A percentile compares a stretch with the other conserved stretches of the same genome.
phyloP scores from a whole-genome alignment of 2,329 filamentous ascomycete genomes.

The Colletotrichum scovillei region DNA sequence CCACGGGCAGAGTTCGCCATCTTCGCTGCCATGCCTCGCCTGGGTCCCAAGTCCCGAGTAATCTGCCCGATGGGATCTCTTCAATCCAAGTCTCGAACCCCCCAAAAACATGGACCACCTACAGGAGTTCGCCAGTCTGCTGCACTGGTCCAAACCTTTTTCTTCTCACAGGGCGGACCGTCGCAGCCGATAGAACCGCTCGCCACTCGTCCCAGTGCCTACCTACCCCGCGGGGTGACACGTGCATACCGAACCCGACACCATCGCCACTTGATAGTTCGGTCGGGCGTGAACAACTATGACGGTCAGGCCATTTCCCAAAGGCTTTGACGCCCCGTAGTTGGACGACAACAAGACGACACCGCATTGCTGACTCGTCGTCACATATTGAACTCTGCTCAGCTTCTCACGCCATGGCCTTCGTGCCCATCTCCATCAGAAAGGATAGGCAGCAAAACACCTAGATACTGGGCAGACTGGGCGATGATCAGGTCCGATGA shows the following conservation, averaged over 20 bases:
- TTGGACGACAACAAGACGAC: background rate
- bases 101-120: background rate
- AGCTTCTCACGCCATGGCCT: background rate
- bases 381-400: background rate
- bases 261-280: background rate
- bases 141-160: background rate
- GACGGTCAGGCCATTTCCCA: conserved; percentile 5
- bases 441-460: background rate
- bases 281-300: background rate
- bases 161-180: background rate
- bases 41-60: background rate
- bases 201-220: background rate
- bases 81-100: background rate
- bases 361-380: conserved; percentile 2
- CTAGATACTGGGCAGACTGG: background rate
- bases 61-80: background rate
- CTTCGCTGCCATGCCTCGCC: background rate
- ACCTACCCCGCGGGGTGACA: background rate
- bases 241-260: conserved; percentile 10
- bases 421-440: background rate
- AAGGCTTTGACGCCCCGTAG: background rate
- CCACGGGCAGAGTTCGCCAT: background rate
- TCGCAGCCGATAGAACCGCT: background rate
- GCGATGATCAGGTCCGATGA: background rate
- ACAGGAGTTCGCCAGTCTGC: background rate